These are phyloP conservation scores for Umbilicaria muhlenbergii DNA, from an alignment of 495 filamentous ascomycete genomes.

Conservation along the genomic window DNA sequence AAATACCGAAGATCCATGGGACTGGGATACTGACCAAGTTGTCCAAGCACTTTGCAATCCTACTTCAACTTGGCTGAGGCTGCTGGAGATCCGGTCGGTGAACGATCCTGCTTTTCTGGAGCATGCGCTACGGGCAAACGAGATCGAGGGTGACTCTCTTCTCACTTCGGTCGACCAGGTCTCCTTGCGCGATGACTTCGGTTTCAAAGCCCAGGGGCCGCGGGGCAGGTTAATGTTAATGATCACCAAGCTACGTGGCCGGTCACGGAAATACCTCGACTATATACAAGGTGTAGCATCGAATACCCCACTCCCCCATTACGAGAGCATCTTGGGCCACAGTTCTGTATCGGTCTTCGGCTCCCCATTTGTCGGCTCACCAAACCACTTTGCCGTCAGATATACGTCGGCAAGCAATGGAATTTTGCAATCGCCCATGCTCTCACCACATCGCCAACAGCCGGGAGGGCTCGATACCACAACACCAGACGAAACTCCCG, in stretches of 20 bases:
- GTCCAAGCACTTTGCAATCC: conserved; percentile 45
- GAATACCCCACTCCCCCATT: not conserved
- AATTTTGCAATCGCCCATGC: too few species aligned
- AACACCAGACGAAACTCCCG: too few species aligned
- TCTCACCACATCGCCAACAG: too few species aligned
- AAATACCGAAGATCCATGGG: conserved; percentile 38
- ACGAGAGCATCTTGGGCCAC: not conserved
- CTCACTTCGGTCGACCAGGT: conserved; percentile 31
- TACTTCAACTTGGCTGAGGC: conserved; percentile 9
- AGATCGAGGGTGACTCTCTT: conserved; percentile 45
- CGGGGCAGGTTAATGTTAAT: conserved; percentile 28
- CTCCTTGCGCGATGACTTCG: conserved; percentile 33
- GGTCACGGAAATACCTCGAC: conserved; percentile 25
- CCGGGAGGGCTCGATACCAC: too few species aligned
- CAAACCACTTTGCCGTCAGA: not conserved
- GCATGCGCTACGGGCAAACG: conserved; percentile 35
- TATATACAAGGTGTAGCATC: not conserved
- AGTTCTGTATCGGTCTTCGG: not conserved
- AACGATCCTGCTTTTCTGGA: conserved; percentile 37
- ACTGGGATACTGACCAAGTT: conserved; percentile 52
- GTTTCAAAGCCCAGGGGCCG: conserved; percentile 30
- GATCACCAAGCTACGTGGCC: conserved; percentile 26
- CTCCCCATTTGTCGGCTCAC: not conserved
- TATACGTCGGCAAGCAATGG: too few species aligned
- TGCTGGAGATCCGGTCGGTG: conserved; percentile 23